Percentiles rank a stretch among this genome's conserved stretches.
phyloP scores from a whole-genome alignment of 2,329 filamentous ascomycete species.

The Fusarium heterosporum region DNA sequence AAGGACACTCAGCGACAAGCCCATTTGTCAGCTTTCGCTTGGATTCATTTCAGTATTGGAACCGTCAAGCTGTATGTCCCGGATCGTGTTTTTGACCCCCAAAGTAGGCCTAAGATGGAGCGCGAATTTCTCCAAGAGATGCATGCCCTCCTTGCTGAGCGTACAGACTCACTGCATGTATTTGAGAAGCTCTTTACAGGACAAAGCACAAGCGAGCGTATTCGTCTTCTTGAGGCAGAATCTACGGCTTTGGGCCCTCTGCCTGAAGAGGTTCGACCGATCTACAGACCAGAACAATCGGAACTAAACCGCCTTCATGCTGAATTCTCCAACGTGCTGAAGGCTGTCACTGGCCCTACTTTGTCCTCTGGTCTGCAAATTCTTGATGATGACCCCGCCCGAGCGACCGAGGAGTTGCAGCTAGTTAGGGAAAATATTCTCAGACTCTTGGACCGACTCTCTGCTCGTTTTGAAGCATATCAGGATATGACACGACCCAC shows the following conservation, averaged over 20 bases:
- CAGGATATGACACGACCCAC: conserved; percentile 86
- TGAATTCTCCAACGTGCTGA: conserved; percentile 83
- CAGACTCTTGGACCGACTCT: conserved; percentile 77
- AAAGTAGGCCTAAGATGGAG: conserved; percentile 73
- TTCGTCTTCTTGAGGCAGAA: conserved; percentile 71
- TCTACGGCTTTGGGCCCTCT: conserved; percentile 73
- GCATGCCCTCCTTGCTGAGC: conserved; percentile 64
- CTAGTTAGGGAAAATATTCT: conserved; percentile 69
- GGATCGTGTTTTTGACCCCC: conserved; percentile 86
- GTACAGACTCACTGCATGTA: conserved; percentile 68
- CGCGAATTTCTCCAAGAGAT: conserved; percentile 68
- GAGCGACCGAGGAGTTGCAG: conserved; percentile 56
- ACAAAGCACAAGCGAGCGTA: conserved; percentile 74
- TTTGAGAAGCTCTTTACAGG: conserved; percentile 79
- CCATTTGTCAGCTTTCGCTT: conserved; percentile 66
- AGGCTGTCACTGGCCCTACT: conserved; percentile 66
- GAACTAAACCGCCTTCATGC: conserved; percentile 79
- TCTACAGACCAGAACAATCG: conserved; percentile 78
- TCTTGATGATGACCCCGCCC: conserved; percentile 38
- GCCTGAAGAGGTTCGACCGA: conserved; percentile 70
- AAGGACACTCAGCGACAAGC: conserved; percentile 35
- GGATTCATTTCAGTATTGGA: conserved; percentile 80
- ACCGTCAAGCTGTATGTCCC: conserved; percentile 86
- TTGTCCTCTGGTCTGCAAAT: conserved; percentile 52
- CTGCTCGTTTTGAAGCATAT: conserved; percentile 78